phyloP scores from a whole-genome alignment of 148 eudicot genomes.

The Vaccinium vitisidaea region DNA sequence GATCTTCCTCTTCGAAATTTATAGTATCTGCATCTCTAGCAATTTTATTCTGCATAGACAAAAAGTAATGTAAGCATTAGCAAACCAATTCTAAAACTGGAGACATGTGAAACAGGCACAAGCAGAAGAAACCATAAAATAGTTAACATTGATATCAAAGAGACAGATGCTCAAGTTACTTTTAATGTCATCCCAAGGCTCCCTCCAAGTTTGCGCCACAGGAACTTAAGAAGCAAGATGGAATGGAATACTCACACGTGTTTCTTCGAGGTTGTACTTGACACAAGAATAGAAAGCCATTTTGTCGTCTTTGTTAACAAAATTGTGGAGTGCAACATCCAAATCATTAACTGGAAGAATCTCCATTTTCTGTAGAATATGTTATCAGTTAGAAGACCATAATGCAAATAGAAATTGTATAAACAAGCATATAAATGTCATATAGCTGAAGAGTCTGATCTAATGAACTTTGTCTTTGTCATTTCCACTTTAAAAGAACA shows the following conservation, averaged over 20 bases:
- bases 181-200: background rate
- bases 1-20: constrained; percentile 74
- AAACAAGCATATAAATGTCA: background rate
- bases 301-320: constrained; percentile 94
- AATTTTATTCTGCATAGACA: constrained; percentile 58
- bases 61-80: constrained; percentile 11
- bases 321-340: constrained; percentile 92
- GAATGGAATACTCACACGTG: constrained; percentile 66
- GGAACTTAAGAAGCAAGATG: background rate
- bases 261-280: constrained; percentile 89
- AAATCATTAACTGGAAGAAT: constrained; percentile 94
- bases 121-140: background rate
- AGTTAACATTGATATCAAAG: background rate
- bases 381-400: constrained; percentile 10
- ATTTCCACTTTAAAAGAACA: background rate
- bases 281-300: constrained; percentile 87
- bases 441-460: background rate
- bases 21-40: constrained; percentile 55
- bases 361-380: constrained; percentile 83
- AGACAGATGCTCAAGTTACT: background rate
- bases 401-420: background rate
- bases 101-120: background rate
- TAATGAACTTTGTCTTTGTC: background rate
- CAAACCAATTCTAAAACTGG: background rate
- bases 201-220: background rate